Evolutionary conservation across 176 grass and related monocot genomes (phyloP), one percentile per base, ranked within the genome.

Genomic region (Carex cristatella): DNA sequence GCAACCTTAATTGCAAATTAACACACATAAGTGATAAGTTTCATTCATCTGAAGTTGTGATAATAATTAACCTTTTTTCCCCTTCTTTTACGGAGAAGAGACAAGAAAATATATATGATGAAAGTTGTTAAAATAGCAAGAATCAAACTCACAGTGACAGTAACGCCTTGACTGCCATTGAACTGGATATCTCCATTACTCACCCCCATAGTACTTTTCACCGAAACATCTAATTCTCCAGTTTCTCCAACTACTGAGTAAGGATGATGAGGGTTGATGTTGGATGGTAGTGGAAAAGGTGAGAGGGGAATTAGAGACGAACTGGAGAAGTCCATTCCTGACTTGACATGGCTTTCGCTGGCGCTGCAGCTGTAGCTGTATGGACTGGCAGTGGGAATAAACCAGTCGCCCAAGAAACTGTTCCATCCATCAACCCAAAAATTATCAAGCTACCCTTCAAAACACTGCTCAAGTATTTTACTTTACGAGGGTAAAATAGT

Each of bases 381-480:
- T 38, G n/a, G 12, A 83, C 80, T 83, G 62, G 42, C 13, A 23
- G 23, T 23, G 23, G 23, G 23, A 23, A 23, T 23, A 69, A 69
- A 49, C 81, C 81, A 83, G 44, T 68, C 81, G 19, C 27, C 49
- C 23, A 83, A 83, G 81, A 83, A 83, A 83, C 81, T 83, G 81
- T 69, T 38, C 8, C 42, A 66, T 38, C 8, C 42, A 66, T 48
- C 63, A 81, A 32, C 40, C 15, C 61, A 80, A 16, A 83, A 83
- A 68, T 83, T 63, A 83, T 32, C 16, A 83, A 55, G 69, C n/a
- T 69, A 27, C 38, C 81, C 38, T 83, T 19, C 11, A 68, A 82
- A 83, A 53, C 3, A 83, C 44, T 49, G 19, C 61, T 83, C 0
- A 33, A 68, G 35, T 30, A 83, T 10, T 10, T 68, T 10, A 63